Evolutionary conservation across 768 basidiomycete genomes (phyloP), one percentile per base, ranked within the genome.

Genomic region (Rossbeevera mucosa): DNA sequence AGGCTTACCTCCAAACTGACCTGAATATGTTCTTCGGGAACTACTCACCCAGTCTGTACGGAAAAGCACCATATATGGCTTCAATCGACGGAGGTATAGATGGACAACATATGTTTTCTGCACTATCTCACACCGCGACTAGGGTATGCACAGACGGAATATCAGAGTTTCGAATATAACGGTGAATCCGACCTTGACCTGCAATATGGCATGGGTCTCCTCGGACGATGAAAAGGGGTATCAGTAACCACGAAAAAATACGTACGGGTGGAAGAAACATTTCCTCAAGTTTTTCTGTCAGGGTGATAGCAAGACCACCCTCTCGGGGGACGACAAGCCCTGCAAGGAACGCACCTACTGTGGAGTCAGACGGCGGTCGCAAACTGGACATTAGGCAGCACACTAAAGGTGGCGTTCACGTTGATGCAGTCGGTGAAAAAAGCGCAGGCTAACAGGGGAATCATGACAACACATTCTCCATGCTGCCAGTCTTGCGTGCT

Each of bases 251-350:
- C 24, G 48, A 36, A 11, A 38, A 25, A 31, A 25, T 12, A 45
- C 47, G 55, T 63, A 91, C 89, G 47, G 95, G 73, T 4, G 94
- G 94, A 12, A 96, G 72, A 71, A 96, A 94, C 79, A 95, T 84
- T 69, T 97, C 95, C 71, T 99, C 95, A 16, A 98, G 72, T 64
- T 95, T 97, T 61, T 95, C 91, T 0, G 91, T 92, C n/a, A 98
- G 72, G 0, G 83, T 76, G 48, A 94, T 90, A 0, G 88, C 82
- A 30, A 99, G 82, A 3, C 88, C 88, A 3, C 91, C 90, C 62
- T 94, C 87, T 21, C 91, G 82, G 2, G 96, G 95, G 7, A 98
- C 85, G 48, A 87, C 79, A 43, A 89, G 65, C 1, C 88, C 94
- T 1, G 82, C 81, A 12, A 95, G 64, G 74, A 96, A 95, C 0